These are phyloP conservation scores for Tuber melanosporum DNA, from an alignment of 495 filamentous ascomycete genomes.

Conservation along the genomic window DNA sequence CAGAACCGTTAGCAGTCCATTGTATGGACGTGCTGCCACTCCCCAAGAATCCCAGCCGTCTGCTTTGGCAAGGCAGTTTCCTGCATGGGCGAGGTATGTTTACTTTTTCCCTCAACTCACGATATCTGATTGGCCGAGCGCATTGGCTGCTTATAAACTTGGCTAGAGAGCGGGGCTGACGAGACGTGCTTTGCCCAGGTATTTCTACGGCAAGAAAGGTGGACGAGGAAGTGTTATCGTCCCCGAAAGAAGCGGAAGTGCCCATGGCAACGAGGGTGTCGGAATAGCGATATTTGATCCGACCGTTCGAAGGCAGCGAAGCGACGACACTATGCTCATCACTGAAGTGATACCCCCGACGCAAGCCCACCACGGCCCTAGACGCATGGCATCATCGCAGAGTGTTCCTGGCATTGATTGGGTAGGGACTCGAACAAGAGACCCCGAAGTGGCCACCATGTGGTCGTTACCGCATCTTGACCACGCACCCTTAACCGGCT, in stretches of 20 bases:
- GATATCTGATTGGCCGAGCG: not conserved
- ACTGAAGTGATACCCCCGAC: slow-evolving; percentile 30
- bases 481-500: slow-evolving; percentile 21
- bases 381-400: slow-evolving; percentile 24
- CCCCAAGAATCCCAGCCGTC: slow-evolving; percentile 11
- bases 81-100: slow-evolving; percentile 37
- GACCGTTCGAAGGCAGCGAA: slow-evolving; percentile 21
- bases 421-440: slow-evolving; percentile 29
- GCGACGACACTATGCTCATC: slow-evolving; percentile 30
- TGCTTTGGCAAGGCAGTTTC: slow-evolving; percentile 31
- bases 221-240: slow-evolving; percentile 33
- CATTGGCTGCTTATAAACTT: not conserved
- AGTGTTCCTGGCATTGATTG: slow-evolving; percentile 31
- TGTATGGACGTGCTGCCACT: slow-evolving; percentile 1
- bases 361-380: slow-evolving; percentile 13
- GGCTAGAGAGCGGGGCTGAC: slow-evolving; percentile 12
- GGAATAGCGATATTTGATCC: slow-evolving; percentile 12
- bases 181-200: slow-evolving; percentile 16
- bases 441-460: slow-evolving; percentile 27
- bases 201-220: slow-evolving; percentile 39
- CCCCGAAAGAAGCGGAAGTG: slow-evolving; percentile 7
- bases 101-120: slow-evolving; percentile 4
- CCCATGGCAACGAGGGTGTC: slow-evolving; percentile 9
- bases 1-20: not conserved
- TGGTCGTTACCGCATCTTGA: slow-evolving; percentile 39